Evolutionary conservation across 2,329 filamentous ascomycete species (phyloP).

Genomic region (Cladosporium oxysporum): DNA sequence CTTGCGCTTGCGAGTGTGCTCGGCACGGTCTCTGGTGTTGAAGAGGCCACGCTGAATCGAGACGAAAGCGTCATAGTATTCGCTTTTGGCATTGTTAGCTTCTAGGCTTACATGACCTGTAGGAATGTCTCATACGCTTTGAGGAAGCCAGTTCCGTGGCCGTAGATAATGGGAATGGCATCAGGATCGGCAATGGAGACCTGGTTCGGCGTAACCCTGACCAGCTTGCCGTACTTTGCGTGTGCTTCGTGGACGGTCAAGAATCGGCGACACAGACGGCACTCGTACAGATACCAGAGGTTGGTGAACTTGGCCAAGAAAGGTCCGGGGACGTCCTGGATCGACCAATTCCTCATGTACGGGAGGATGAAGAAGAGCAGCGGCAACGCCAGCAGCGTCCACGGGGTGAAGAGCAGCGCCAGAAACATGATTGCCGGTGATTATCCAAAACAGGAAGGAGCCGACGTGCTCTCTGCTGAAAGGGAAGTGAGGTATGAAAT

Average conservation of each 20-base stretch:
- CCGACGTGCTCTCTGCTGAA: neutral
- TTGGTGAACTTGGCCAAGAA: constrained; percentile 70
- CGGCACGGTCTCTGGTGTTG: constrained; percentile 79
- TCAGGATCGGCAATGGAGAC: constrained; percentile 68
- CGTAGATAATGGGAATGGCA: constrained; percentile 77
- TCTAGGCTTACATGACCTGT: neutral
- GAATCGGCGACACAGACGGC: constrained; percentile 61
- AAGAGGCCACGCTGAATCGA: constrained; percentile 83
- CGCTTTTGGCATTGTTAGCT: constrained; percentile 11
- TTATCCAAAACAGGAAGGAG: constrained; percentile 1
- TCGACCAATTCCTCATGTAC: constrained; percentile 61
- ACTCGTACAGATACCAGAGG: constrained; percentile 71
- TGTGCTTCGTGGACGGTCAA: constrained; percentile 58
- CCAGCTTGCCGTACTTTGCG: constrained; percentile 41
- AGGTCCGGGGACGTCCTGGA: constrained; percentile 59
- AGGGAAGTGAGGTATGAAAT: neutral
- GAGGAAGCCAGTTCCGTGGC: constrained; percentile 55
- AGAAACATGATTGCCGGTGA: constrained; percentile 41
- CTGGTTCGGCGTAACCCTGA: constrained; percentile 42
- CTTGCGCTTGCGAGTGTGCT: constrained; percentile 88
- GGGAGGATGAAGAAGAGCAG: constrained; percentile 60
- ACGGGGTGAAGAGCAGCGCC: constrained; percentile 47
- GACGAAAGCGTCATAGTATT: constrained; percentile 74
- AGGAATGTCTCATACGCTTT: constrained; percentile 39
- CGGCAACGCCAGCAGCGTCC: constrained; percentile 51